Percentiles rank a stretch among this genome's conserved stretches.
These are phyloP conservation scores for Bryoglossum gracile DNA, from an alignment of 495 filamentous ascomycete species.

Conservation along the genomic window DNA sequence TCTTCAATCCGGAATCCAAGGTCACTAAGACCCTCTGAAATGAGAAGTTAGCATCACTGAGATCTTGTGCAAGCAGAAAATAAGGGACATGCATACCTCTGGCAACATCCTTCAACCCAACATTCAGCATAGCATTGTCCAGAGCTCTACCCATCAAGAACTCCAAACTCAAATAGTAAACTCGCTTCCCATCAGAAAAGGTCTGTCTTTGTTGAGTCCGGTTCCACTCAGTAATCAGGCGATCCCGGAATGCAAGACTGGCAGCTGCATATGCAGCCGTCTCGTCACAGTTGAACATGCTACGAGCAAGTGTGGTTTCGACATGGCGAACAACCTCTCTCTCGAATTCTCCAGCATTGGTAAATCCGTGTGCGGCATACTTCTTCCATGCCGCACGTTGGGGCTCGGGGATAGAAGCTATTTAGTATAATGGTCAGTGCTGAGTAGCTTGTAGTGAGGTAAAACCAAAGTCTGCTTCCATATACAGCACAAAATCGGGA, in stretches of 20 bases:
- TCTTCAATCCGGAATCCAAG: conserved; percentile 97
- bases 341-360: conserved; percentile 59
- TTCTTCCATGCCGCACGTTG: conserved; percentile 86
- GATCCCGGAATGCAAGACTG: conserved; percentile 84
- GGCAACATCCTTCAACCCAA: conserved; percentile 79
- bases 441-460: too few relatives aligned
- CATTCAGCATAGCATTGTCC: conserved; percentile 98
- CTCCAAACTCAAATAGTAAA: conserved; percentile 95
- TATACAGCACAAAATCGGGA: not conserved
- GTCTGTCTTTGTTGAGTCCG: conserved; percentile 95
- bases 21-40: conserved; percentile 63
- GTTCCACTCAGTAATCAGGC: conserved; percentile 93
- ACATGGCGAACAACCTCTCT: conserved; percentile 85
- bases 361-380: conserved; percentile 63
- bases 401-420: conserved; percentile 73
- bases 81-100: conserved; percentile 43
- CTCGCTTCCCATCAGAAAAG: conserved; percentile 77
- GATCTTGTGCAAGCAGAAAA: not conserved
- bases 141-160: conserved; percentile 94
- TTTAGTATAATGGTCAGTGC: not conserved
- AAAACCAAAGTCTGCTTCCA: too few relatives aligned
- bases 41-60: conserved; percentile 8
- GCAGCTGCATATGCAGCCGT: conserved; percentile 85
- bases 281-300: conserved; percentile 98
- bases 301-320: conserved; percentile 92